A percentile compares a stretch with the other conserved stretches of the same genome.
phyloP scores from a whole-genome alignment of 202 grass and related monocot species.

The Carex sylvatica region DNA sequence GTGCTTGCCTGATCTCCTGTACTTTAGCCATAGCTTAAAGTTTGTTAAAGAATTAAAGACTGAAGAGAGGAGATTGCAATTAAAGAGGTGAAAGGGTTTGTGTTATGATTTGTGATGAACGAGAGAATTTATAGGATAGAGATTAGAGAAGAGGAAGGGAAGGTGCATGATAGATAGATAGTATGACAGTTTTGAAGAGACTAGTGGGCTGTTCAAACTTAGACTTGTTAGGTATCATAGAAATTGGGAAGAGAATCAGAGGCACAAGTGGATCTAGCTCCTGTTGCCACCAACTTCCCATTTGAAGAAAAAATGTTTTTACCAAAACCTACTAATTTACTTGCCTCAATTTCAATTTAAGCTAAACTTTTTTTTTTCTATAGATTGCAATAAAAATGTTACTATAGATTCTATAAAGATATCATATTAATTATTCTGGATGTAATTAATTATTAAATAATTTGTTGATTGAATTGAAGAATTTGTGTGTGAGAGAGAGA shows the following conservation, averaged over 20 bases:
- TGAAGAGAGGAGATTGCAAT: neutral
- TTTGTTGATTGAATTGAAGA: too few species aligned
- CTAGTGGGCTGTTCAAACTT: too few species aligned
- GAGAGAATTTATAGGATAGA: constrained; percentile 5
- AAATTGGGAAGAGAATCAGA: neutral
- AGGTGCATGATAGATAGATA: neutral
- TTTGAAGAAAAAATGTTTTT: neutral
- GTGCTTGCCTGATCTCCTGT: constrained; percentile 63
- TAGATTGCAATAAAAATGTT: neutral
- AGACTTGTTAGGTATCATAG: too few species aligned
- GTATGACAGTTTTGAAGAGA: too few species aligned
- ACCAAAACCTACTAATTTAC: neutral
- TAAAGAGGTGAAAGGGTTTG: too few species aligned
- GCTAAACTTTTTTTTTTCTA: neutral
- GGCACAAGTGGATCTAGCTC: neutral
- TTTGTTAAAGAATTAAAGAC: neutral
- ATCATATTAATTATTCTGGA: neutral
- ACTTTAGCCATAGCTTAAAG: constrained; percentile 24
- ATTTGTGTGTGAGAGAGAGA: too few species aligned
- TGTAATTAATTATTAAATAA: too few species aligned
- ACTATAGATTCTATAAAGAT: neutral
- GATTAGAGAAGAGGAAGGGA: too few species aligned
- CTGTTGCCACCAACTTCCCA: neutral
- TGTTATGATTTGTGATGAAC: neutral
- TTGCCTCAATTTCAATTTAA: neutral